phyloP scores from a whole-genome alignment of 2,329 filamentous ascomycete species.

The Aspergillus quadricinctus region DNA sequence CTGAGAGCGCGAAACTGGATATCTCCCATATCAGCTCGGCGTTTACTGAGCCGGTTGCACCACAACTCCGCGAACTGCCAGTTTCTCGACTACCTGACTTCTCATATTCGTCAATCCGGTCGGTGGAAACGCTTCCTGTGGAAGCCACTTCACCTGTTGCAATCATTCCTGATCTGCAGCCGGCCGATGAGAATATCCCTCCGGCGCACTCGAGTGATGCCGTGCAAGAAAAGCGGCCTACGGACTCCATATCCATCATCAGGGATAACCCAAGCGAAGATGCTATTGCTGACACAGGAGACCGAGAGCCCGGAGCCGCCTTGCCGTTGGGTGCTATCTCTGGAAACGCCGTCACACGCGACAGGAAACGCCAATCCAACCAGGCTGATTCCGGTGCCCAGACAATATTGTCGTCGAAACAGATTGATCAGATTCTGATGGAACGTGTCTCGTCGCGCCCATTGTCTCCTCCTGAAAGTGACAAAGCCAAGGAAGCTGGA shows the following conservation, averaged over 20 bases:
- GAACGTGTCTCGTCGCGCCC: conserved; percentile 43
- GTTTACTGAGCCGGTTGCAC: conserved; percentile 31
- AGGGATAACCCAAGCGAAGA: conserved; percentile 62
- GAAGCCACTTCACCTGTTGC: conserved; percentile 28
- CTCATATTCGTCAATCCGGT: conserved; percentile 40
- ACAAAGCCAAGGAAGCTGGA: conserved; percentile 24
- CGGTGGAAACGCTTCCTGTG: conserved; percentile 45
- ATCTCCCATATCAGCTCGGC: conserved; percentile 26
- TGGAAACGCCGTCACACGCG: conserved; percentile 46
- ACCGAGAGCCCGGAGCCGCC: conserved; percentile 28
- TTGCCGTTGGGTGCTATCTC: conserved; percentile 60
- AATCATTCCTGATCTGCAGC: conserved; percentile 13
- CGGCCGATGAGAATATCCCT: conserved; percentile 21
- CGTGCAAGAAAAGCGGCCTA: conserved; percentile 8
- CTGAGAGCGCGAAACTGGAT: conserved; percentile 17
- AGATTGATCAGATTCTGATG: conserved; percentile 71
- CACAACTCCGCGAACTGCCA: conserved; percentile 18
- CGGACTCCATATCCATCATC: conserved; percentile 47
- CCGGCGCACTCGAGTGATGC: conserved; percentile 17
- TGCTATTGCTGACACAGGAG: conserved; percentile 36
- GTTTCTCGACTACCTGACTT: conserved; percentile 28
- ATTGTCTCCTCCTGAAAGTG: conserved; percentile 31
- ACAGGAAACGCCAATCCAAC: conserved; percentile 25
- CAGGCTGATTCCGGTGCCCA: conserved; percentile 72
- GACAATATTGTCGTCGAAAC: conserved; percentile 75